Percentiles rank a stretch among this genome's conserved stretches.
phyloP scores from a whole-genome alignment of 1,284 basidiomycete genomes.

The Ceratorhiza oryzae-sativae region DNA sequence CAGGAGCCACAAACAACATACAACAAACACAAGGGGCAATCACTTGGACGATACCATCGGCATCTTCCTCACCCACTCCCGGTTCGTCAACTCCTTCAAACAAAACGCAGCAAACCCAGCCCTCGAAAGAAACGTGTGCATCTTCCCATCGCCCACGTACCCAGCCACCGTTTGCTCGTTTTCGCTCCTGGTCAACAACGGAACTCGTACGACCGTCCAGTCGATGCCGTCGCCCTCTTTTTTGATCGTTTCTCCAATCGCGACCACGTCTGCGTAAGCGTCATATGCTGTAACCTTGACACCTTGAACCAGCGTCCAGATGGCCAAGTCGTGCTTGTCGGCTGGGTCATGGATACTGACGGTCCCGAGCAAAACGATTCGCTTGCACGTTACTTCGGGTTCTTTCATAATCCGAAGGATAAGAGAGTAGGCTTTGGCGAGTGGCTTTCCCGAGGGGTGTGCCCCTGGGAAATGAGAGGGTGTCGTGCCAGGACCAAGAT shows the following conservation, averaged over 20 bases:
- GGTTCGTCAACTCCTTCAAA: background rate
- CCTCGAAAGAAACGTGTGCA: conserved; percentile 17
- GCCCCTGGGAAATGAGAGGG: conserved; percentile 27
- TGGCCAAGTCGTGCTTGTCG: conserved; percentile 17
- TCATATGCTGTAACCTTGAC: conserved; percentile 29
- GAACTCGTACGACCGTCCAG: conserved; percentile 29
- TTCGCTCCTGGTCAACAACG: conserved; percentile 20
- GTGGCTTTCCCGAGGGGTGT: conserved; percentile 8
- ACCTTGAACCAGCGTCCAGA: conserved; percentile 29
- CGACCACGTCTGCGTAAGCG: conserved; percentile 27
- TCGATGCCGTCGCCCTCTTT: conserved; percentile 22
- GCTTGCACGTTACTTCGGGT: conserved; percentile 22
- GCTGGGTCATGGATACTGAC: conserved; percentile 18
- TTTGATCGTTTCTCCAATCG: conserved; percentile 19
- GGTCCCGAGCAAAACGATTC: conserved; percentile 19
- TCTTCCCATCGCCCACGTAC: conserved; percentile 3
- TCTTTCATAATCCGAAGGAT: conserved; percentile 29
- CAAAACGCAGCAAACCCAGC: conserved; percentile 33
- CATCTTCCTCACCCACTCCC: conserved; percentile 13
- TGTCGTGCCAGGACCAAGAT: conserved; percentile 30
- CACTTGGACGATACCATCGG: conserved; percentile 21
- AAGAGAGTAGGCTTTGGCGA: conserved; percentile 16
- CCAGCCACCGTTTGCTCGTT: conserved; percentile 6
- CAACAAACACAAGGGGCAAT: background rate
- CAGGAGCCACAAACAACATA: background rate